Evolutionary conservation across 805 yeast species (phyloP).

Genomic region (Lipomyces chichibuensis): DNA sequence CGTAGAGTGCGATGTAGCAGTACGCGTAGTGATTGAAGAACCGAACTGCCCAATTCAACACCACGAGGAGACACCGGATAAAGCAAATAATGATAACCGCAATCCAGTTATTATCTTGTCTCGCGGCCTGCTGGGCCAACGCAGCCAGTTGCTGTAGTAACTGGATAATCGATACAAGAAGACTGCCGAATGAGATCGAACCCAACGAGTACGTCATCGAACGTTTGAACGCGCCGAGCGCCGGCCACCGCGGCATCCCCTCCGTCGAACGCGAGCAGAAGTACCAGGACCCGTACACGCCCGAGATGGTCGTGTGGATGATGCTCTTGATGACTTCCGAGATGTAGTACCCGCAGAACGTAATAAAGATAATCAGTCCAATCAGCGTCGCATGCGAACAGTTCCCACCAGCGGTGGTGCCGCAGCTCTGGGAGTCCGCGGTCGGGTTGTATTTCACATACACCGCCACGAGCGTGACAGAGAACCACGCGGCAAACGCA

Average conservation of each 20-base stretch:
- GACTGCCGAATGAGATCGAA: conserved; percentile 82
- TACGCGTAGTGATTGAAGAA: conserved; percentile 92
- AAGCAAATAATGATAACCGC: conserved; percentile 58
- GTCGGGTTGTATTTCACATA: conserved; percentile 76
- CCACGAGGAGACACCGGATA: conserved; percentile 58
- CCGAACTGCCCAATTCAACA: conserved; percentile 76
- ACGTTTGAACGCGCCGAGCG: conserved; percentile 75
- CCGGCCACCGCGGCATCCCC: conserved; percentile 79
- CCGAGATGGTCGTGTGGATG: conserved; percentile 79
- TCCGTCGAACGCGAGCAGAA: conserved; percentile 74
- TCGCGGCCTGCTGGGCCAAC: conserved; percentile 56
- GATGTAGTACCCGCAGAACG: conserved; percentile 81
- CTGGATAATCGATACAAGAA: conserved; percentile 72
- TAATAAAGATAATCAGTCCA: conserved; percentile 70
- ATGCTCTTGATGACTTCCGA: conserved; percentile 81
- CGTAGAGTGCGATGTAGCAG: conserved; percentile 84
- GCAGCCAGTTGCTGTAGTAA: conserved; percentile 60
- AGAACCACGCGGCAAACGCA: conserved; percentile 66
- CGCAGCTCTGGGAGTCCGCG: conserved; percentile 55
- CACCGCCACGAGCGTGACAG: conserved; percentile 69
- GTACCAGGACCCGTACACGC: conserved; percentile 91
- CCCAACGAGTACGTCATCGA: conserved; percentile 88
- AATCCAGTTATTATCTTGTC: conserved; percentile 56
- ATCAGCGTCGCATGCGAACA: conserved; percentile 64
- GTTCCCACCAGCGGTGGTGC: conserved; percentile 50